These are phyloP conservation scores for Hymenoscyphus repandus DNA, from an alignment of 2,329 filamentous ascomycete species.

Conservation along the genomic window DNA sequence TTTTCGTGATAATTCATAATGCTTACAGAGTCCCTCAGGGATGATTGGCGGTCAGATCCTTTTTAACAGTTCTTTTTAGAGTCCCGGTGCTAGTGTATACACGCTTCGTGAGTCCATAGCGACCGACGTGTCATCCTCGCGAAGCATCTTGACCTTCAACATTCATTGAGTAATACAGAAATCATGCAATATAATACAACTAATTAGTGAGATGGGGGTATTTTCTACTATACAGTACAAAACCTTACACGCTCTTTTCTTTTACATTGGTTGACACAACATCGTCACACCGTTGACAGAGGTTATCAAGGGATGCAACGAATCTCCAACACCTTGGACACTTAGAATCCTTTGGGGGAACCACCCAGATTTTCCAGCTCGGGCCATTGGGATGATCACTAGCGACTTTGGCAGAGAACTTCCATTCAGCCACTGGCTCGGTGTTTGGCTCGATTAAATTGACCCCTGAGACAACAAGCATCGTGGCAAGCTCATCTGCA, in stretches of 20 bases:
- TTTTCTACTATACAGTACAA: neutral
- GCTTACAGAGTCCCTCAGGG: no score
- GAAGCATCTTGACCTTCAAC: no score
- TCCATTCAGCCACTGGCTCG: slow-evolving; percentile 44
- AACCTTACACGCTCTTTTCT: neutral
- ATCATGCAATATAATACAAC: no score
- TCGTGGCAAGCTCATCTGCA: slow-evolving; percentile 40
- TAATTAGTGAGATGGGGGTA: neutral
- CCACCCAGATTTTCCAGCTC: slow-evolving; percentile 24
- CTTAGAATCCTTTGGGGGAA: slow-evolving; percentile 54
- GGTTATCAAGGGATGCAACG: slow-evolving; percentile 56
- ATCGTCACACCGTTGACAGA: slow-evolving; percentile 71
- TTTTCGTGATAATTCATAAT: no score
- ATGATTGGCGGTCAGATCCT: no score
- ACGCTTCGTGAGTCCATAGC: no score
- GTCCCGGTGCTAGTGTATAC: no score
- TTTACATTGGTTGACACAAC: slow-evolving; percentile 40
- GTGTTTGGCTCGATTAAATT: slow-evolving; percentile 41
- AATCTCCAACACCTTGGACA: slow-evolving; percentile 90
- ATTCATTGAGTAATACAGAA: no score
- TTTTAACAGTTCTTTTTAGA: no score
- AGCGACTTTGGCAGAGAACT: slow-evolving; percentile 20
- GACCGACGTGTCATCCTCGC: no score
- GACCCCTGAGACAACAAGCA: slow-evolving; percentile 67
- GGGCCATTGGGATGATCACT: slow-evolving; percentile 5